phyloP scores from a whole-genome alignment of 495 filamentous ascomycete genomes.

The Clohesyomyces aquaticus region DNA sequence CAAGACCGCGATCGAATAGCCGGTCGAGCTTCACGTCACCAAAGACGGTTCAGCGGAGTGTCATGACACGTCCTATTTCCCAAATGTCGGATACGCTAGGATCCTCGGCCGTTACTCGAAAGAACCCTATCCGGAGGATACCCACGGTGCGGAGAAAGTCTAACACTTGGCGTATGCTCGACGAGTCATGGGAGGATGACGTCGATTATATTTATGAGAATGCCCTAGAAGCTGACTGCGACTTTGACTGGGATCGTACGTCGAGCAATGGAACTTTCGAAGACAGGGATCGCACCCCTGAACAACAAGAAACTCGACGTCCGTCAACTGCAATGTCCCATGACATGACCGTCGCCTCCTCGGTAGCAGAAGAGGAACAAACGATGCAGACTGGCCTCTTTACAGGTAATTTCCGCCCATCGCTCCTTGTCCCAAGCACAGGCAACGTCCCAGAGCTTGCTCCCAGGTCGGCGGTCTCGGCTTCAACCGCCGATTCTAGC shows the following conservation, averaged over 20 bases:
- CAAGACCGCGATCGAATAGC: constrained; percentile 27
- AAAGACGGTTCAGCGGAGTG: constrained; percentile 19
- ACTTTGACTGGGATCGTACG: constrained; percentile 79
- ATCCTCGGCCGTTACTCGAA: constrained; percentile 13
- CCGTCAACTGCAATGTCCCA: constrained; percentile 9
- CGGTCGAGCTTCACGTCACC: constrained; percentile 23
- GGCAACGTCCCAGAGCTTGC: constrained; percentile 38
- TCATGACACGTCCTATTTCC: constrained; percentile 37
- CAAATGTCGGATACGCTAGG: constrained; percentile 44
- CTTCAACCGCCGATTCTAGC: constrained; percentile 31
- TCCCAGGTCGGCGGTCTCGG: constrained; percentile 32
- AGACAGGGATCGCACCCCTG: constrained; percentile 28
- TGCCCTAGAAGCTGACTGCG: constrained; percentile 84
- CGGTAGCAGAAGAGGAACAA: constrained; percentile 3
- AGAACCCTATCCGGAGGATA: constrained; percentile 22
- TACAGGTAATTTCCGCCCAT: constrained; percentile 20
- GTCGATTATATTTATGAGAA: constrained; percentile 95
- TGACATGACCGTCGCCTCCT: neutral
- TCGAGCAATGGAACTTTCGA: constrained; percentile 24
- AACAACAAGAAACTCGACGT: constrained; percentile 22
- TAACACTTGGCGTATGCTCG: constrained; percentile 47
- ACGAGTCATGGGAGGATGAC: constrained; percentile 85
- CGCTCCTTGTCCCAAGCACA: constrained; percentile 35
- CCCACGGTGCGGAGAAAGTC: constrained; percentile 28
- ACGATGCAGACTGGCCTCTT: constrained; percentile 17